Conservation (phyloP, 2,329 filamentous ascomycete species). For the Epichloe coenophiala region DNA sequence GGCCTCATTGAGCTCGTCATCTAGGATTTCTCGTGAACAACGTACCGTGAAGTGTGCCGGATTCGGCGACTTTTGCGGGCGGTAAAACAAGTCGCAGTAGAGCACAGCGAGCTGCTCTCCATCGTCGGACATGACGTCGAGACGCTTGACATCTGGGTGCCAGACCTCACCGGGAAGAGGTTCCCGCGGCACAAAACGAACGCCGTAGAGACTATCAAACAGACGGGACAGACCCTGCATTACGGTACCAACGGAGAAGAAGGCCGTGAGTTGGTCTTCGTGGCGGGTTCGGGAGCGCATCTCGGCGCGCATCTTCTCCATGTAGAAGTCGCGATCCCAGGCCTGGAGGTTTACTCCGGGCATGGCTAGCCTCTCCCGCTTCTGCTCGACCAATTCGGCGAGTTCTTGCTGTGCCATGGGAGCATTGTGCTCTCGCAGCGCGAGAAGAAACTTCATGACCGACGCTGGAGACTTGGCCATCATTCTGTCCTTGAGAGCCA, state of each 20-base stretch:
- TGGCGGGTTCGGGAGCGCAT: slow-evolving; percentile 35
- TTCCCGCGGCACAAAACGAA: slow-evolving; percentile 74
- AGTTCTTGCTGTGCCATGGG: slow-evolving; percentile 55
- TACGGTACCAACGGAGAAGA: slow-evolving; percentile 90
- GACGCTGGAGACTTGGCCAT: slow-evolving; percentile 89
- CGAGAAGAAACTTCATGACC: slow-evolving; percentile 70
- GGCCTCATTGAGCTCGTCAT: slow-evolving; percentile 64
- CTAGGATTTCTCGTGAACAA: slow-evolving; percentile 76
- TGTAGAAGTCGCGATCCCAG: slow-evolving; percentile 88
- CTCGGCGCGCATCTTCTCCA: slow-evolving; percentile 34
- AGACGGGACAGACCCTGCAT: slow-evolving; percentile 92
- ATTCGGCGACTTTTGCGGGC: slow-evolving; percentile 79
- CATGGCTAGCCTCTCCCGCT: slow-evolving; percentile 32
- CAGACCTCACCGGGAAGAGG: slow-evolving; percentile 80
- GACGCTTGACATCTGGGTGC: slow-evolving; percentile 79
- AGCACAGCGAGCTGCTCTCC: slow-evolving; percentile 85
- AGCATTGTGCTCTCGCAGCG: slow-evolving; percentile 63
- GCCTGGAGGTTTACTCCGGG: slow-evolving; percentile 21
- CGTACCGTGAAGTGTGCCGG: slow-evolving; percentile 94
- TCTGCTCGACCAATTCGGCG: slow-evolving; percentile 43
- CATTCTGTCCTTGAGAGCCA: slow-evolving; percentile 89
- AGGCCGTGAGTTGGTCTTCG: slow-evolving; percentile 62
- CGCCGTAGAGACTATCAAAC: slow-evolving; percentile 79
- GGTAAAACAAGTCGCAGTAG: slow-evolving; percentile 91
- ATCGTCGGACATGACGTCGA: slow-evolving; percentile 83